These are phyloP conservation scores for Penicillium glabrum DNA, from an alignment of 2,329 filamentous ascomycete genomes.

Conservation along the genomic window DNA sequence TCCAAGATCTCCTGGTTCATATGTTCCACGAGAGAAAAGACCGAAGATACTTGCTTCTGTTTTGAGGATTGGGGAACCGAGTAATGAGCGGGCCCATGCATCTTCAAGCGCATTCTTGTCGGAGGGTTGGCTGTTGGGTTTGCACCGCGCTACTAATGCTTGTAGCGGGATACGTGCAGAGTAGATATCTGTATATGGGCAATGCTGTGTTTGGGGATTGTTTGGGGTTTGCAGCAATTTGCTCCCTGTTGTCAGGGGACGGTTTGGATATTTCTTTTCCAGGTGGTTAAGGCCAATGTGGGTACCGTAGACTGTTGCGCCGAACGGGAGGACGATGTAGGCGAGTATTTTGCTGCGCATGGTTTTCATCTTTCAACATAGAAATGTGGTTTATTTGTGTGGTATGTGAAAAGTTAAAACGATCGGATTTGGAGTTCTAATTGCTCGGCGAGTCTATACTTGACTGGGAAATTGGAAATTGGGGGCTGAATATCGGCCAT, in stretches of 20 bases:
- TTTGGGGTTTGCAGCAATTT: constrained; percentile 15
- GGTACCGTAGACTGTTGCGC: constrained; percentile 17
- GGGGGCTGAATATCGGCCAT: neutral
- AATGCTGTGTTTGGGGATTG: constrained; percentile 17
- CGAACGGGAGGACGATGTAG: constrained; percentile 12
- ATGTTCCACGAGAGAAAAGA: constrained; percentile 7
- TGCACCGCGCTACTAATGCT: constrained; percentile 11
- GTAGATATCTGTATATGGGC: constrained; percentile 28
- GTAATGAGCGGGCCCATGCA: constrained; percentile 25
- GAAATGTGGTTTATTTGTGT: neutral
- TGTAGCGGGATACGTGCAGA: constrained; percentile 20
- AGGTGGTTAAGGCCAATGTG: constrained; percentile 23
- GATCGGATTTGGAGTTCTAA: neutral
- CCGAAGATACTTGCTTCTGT: constrained; percentile 19
- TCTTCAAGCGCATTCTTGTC: constrained; percentile 14
- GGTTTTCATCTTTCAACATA: neutral
- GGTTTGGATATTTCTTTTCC: constrained; percentile 27
- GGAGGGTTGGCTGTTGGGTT: neutral
- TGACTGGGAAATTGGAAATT: neutral
- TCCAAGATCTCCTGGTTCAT: constrained; percentile 22
- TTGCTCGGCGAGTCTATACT: neutral
- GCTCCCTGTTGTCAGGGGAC: constrained; percentile 18
- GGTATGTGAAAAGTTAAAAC: neutral
- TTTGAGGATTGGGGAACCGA: constrained; percentile 15
- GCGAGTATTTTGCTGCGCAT: neutral